A percentile compares a stretch with the other conserved stretches of the same genome.
Conservation (phyloP, 2,329 filamentous ascomycete genomes). For the Biscogniauxia sp. region DNA sequence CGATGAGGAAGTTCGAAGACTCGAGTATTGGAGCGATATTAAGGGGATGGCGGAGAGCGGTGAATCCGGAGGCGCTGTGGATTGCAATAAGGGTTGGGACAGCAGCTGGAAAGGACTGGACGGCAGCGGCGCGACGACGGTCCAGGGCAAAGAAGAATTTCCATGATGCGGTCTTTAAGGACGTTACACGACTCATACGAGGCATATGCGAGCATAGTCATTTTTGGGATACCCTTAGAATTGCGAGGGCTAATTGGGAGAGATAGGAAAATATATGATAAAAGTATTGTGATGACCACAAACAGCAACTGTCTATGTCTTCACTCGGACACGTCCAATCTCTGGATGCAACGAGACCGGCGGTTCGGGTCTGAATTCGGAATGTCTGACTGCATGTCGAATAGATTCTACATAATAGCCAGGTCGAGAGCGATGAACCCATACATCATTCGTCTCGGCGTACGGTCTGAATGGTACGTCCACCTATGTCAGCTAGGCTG, state of each 20-base stretch:
- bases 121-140: constrained; percentile 42
- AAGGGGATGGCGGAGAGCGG: constrained; percentile 63
- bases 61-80: constrained; percentile 44
- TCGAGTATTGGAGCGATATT: constrained; percentile 88
- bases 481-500: background rate
- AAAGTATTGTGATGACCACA: constrained; percentile 1
- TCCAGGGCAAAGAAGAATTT: constrained; percentile 16
- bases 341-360: background rate
- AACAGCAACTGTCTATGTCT: background rate
- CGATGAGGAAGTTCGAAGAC: constrained; percentile 72
- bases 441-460: background rate
- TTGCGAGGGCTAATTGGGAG: constrained; percentile 1
- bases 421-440: constrained; percentile 10
- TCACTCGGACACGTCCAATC: background rate
- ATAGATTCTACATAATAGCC: constrained; percentile 4
- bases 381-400: background rate
- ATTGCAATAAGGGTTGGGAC: constrained; percentile 42
- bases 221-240: constrained; percentile 11
- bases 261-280: constrained; percentile 1
- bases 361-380: background rate
- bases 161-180: constrained; percentile 9
- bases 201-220: constrained; percentile 7
- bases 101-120: constrained; percentile 52
- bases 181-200: constrained; percentile 6
- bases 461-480: background rate